Base-by-base conservation (phyloP, 805 yeast species). In the Soucietia sequanensis region DNA sequence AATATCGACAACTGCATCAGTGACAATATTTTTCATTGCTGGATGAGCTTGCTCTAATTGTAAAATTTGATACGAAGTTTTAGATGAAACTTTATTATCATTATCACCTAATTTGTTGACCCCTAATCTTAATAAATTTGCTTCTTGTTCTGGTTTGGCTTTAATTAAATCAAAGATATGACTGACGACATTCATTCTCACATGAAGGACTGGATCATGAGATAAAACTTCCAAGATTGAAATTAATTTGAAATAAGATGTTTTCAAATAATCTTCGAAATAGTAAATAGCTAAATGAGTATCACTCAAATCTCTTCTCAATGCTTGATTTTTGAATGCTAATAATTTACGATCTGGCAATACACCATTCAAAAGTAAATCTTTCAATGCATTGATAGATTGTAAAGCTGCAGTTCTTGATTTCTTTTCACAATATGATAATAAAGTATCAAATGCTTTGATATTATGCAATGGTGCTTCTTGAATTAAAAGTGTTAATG, bases 81-180 rank as follows among this genome's bases (percentile, higher is more conserved):
- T 86, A 1, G 98, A 84, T 1, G 95, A 78, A 4, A 93, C 96
- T 56, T 88, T 88, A 43, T 86, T 84, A 43, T 91, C 96, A 28
- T 76, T 75, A 56, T 93, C 99, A 63, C 99, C 99, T 23, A 93
- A 70, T 58, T 93, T 93, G 60, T 93, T 93, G 30, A 89, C 93
- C 34, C 95, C 96, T 35, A 93, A 70, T 48, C 89, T 76, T 50
- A 93, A 70, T 46, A 93, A 68, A 58, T 93, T 93, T 34, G 82
- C 95, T 60, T 93, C 99, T 68, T 93, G 99, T 65, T 93, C 99
- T 4, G 99, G 98, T 59, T 90, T 91, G 5, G 83, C 71, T 44
- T 80, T 80, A 40, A 93, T 66, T 28, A 93, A 68, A 38, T 85
- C 95, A 47, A 89, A 85, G 21, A 90, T 75, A 53, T 86, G 89